These are phyloP conservation scores for Meripilus lineatus DNA, from an alignment of 1,284 basidiomycete genomes.

Conservation along the genomic window DNA sequence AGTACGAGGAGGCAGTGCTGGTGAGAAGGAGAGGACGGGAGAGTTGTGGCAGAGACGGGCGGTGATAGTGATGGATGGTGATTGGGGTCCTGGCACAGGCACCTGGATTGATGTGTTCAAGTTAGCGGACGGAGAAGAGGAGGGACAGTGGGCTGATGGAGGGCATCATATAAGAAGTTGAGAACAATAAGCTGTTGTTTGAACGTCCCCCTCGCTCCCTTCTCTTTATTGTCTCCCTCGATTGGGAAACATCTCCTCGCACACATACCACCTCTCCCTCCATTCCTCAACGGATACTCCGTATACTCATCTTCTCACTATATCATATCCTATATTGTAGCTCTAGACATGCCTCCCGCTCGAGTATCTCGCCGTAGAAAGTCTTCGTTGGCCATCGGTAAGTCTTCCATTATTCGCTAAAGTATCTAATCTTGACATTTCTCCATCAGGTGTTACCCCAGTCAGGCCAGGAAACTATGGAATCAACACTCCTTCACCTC, in stretches of 20 bases:
- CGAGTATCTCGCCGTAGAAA: conserved; percentile 34
- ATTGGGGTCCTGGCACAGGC: background rate
- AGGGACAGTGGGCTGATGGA: background rate
- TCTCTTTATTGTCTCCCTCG: conserved; percentile 21
- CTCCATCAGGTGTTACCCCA: conserved; percentile 31
- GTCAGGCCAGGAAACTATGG: conserved; percentile 57
- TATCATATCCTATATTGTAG: conserved; percentile 8
- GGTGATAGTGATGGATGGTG: background rate
- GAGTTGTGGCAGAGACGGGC: background rate
- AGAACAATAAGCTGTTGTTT: conserved; percentile 27
- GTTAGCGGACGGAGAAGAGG: background rate
- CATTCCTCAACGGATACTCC: conserved; percentile 1
- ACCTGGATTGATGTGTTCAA: background rate
- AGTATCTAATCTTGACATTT: conserved; percentile 1
- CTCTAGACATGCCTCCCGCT: conserved; percentile 29
- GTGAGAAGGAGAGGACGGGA: too few species aligned
- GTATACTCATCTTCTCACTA: conserved; percentile 8
- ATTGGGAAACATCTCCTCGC: conserved; percentile 14
- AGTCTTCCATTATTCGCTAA: conserved; percentile 15
- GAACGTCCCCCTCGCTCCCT: conserved; percentile 8
- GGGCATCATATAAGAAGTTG: conserved; percentile 23
- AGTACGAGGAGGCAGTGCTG: background rate
- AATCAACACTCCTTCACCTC: conserved; percentile 33
- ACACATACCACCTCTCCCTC: conserved; percentile 1
- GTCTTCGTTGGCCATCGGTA: conserved; percentile 38